Evolutionary conservation across 257 asterid genomes (phyloP).

Genomic region (Penstemon davidsonii): DNA sequence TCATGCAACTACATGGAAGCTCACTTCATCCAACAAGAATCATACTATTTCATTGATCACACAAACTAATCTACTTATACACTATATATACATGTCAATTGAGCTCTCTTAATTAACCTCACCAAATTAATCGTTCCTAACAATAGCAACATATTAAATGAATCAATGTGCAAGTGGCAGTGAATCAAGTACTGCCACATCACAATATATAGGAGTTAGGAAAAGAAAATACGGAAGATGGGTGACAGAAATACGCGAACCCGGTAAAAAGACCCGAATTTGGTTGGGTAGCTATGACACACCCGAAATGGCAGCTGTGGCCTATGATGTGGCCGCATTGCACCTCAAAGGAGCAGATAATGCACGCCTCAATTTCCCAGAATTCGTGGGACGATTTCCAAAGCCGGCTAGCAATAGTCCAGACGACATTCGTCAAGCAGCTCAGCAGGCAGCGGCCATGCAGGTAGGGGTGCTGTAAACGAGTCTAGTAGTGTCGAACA

Average conservation of each 20-base stretch:
- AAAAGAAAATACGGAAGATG: slow-evolving; percentile 57
- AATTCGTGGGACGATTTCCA: slow-evolving; percentile 36
- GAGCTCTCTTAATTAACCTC: too few relatives aligned
- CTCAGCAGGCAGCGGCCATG: slow-evolving; percentile 51
- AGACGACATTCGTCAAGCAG: slow-evolving; percentile 42
- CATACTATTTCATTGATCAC: too few relatives aligned
- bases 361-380: slow-evolving; percentile 52
- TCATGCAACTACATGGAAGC: slow-evolving; percentile 29
- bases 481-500: too few relatives aligned
- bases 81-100: too few relatives aligned
- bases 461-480: background rate
- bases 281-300: slow-evolving; percentile 60
- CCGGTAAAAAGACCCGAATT: slow-evolving; percentile 48
- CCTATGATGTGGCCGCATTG: slow-evolving; percentile 61
- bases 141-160: too few relatives aligned
- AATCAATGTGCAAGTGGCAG: too few relatives aligned
- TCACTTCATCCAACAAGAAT: background rate
- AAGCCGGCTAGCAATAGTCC: slow-evolving; percentile 39
- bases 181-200: too few relatives aligned
- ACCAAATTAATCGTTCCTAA: too few relatives aligned
- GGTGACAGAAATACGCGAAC: slow-evolving; percentile 64
- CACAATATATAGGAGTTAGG: slow-evolving; percentile 38
- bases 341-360: slow-evolving; percentile 40
- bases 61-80: too few relatives aligned
- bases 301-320: slow-evolving; percentile 62